phyloP scores from a whole-genome alignment of 345 rosid species.

The Camelina neglecta region DNA sequence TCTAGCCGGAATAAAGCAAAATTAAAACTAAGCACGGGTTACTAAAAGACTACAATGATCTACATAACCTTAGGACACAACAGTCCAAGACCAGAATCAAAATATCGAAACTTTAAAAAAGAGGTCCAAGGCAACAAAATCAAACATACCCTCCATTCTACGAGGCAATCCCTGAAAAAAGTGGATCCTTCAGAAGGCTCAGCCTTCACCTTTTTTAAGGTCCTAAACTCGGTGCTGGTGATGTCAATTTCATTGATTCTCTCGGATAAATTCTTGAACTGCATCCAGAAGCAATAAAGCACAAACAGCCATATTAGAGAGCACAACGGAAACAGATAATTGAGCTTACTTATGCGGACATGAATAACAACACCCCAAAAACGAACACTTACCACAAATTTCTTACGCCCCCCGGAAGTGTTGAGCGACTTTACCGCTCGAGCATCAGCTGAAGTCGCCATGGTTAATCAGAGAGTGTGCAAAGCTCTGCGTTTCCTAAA shows the following conservation, averaged over 20 bases:
- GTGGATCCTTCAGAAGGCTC: slow-evolving; percentile 85
- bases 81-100: background rate
- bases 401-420: slow-evolving; percentile 67
- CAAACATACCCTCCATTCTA: slow-evolving; percentile 84
- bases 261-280: slow-evolving; percentile 79
- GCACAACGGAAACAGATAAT: slow-evolving; percentile 5
- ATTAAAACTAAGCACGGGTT: background rate
- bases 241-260: slow-evolving; percentile 77
- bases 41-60: slow-evolving; percentile 5
- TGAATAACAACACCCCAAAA: no score
- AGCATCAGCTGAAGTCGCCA: slow-evolving; percentile 57
- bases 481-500: slow-evolving; percentile 22
- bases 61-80: background rate
- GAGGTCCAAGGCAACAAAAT: slow-evolving; percentile 14
- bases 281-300: slow-evolving; percentile 38
- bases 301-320: slow-evolving; percentile 31
- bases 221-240: slow-evolving; percentile 47
- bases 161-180: slow-evolving; percentile 76
- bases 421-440: slow-evolving; percentile 87
- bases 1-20: slow-evolving; percentile 11
- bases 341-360: background rate
- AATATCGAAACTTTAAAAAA: slow-evolving; percentile 1
- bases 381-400: slow-evolving; percentile 60
- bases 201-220: slow-evolving; percentile 65
- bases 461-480: slow-evolving; percentile 23